A percentile compares a stretch with the other conserved stretches of the same genome.
Evolutionary conservation across 192 early-diverging fungal genomes (phyloP).

Genomic region (Backusella tarrabulga): DNA sequence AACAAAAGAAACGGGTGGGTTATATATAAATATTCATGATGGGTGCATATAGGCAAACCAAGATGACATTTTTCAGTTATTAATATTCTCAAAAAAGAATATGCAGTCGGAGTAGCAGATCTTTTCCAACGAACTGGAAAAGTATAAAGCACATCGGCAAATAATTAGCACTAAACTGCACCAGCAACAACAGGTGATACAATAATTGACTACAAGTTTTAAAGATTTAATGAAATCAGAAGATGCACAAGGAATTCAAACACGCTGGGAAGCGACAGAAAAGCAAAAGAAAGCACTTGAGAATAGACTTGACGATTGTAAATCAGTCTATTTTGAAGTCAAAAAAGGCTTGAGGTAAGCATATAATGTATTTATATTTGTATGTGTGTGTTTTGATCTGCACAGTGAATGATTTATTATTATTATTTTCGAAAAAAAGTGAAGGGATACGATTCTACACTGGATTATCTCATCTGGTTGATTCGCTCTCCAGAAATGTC

Average conservation of each 20-base stretch:
- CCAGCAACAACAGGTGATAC: neutral
- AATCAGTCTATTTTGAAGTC: neutral
- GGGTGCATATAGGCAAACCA: neutral
- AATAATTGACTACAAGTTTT: neutral
- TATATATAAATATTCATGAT: neutral
- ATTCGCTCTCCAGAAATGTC: neutral
- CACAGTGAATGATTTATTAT: neutral
- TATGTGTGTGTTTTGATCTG: neutral
- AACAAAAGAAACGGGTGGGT: neutral
- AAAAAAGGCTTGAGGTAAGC: neutral
- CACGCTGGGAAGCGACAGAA: neutral
- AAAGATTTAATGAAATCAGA: neutral
- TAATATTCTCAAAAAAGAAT: neutral
- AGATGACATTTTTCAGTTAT: neutral
- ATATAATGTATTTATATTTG: neutral
- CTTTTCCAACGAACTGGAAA: constrained; percentile 1
- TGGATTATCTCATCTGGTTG: neutral
- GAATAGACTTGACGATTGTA: neutral
- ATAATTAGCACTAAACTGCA: neutral
- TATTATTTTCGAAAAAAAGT: neutral
- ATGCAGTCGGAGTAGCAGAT: neutral
- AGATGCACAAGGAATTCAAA: neutral
- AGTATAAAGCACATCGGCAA: neutral
- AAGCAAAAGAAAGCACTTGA: neutral
- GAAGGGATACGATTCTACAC: neutral